These are phyloP conservation scores for Saccharomyces pastorianus DNA, from an alignment of 1,139 yeast species.

Conservation along the genomic window DNA sequence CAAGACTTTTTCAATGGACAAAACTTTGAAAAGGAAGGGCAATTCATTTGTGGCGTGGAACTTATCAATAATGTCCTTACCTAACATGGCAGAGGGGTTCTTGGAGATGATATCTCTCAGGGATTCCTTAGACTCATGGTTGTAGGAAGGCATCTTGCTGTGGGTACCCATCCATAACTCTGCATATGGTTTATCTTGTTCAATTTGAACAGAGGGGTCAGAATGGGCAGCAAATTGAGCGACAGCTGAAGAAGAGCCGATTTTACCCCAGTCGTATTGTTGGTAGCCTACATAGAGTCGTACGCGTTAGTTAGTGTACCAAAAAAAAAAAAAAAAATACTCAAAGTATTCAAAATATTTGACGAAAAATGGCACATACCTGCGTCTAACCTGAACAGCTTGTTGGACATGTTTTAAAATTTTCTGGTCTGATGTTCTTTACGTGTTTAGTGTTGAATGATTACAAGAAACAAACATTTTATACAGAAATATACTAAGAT, in stretches of 20 bases:
- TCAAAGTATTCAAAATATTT: background rate
- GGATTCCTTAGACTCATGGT: slow-evolving; percentile 44
- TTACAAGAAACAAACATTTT: background rate
- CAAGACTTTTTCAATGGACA: slow-evolving; percentile 85
- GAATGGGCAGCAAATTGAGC: slow-evolving; percentile 76
- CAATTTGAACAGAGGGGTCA: slow-evolving; percentile 52
- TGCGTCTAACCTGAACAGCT: slow-evolving; percentile 34
- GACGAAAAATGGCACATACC: slow-evolving; percentile 22
- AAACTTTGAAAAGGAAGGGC: slow-evolving; percentile 88
- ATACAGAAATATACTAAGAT: background rate
- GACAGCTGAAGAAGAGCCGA: slow-evolving; percentile 77
- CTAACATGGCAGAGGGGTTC: slow-evolving; percentile 55
- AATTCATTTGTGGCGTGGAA: slow-evolving; percentile 65
- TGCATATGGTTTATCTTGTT: slow-evolving; percentile 73
- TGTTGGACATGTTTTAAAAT: slow-evolving; percentile 24
- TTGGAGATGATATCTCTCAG: slow-evolving; percentile 58
- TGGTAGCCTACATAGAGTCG: slow-evolving; percentile 41
- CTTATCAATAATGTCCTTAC: slow-evolving; percentile 48
- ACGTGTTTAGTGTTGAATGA: background rate
- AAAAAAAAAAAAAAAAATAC: background rate
- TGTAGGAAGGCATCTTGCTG: slow-evolving; percentile 78
- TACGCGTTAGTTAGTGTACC: slow-evolving; percentile 4
- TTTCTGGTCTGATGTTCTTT: background rate
- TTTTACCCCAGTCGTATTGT: slow-evolving; percentile 80
- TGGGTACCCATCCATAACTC: slow-evolving; percentile 99